Conservation (phyloP, 2,329 filamentous ascomycete species). For the Diaporthe sp. region DNA sequence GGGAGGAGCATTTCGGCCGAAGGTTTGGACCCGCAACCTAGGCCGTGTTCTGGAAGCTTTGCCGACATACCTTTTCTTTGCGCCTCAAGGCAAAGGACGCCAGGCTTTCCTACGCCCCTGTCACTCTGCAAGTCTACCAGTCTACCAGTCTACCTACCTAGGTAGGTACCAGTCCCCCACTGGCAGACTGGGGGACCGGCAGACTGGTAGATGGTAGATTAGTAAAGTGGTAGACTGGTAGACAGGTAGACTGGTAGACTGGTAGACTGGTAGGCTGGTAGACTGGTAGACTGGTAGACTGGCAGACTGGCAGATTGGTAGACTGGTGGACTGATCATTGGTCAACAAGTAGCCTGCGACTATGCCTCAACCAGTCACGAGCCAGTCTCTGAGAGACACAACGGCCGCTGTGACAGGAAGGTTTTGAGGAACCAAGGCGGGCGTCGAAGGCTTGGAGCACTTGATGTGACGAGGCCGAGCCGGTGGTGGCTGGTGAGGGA, state of each 20-base stretch:
- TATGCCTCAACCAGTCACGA: not conserved
- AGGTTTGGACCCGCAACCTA: slow-evolving; percentile 12
- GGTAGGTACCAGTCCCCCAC: no score
- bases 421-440: not conserved
- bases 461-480: not conserved
- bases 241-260: no score
- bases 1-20: not conserved
- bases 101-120: not conserved
- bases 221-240: no score
- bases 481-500: not conserved
- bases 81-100: not conserved
- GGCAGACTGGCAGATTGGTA: no score
- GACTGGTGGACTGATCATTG: not conserved
- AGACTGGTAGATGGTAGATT: no score
- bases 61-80: not conserved
- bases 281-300: no score
- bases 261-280: no score
- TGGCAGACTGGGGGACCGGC: no score
- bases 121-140: no score
- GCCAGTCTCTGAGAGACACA: not conserved
- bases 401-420: no score
- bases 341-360: not conserved
- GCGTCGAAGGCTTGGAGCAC: not conserved
- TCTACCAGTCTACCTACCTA: no score
- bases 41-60: slow-evolving; percentile 13